A percentile compares a stretch with the other conserved stretches of the same genome.
Conservation (phyloP, 2,329 filamentous ascomycete genomes). For the Fusarium sp. region DNA sequence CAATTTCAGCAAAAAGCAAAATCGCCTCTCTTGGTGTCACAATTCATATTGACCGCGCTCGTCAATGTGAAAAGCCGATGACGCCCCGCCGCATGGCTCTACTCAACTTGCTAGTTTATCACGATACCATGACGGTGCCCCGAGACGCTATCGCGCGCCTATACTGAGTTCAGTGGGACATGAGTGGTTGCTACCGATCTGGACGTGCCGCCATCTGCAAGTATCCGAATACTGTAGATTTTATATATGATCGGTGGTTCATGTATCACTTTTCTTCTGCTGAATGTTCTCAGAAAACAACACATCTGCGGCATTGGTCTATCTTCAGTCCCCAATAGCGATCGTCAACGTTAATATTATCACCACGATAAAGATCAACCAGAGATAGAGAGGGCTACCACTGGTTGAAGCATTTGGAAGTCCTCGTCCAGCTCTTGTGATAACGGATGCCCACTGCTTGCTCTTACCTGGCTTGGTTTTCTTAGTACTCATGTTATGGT, state of each 20-base stretch:
- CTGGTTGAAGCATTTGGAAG: slow-evolving; percentile 1
- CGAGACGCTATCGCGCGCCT: slow-evolving; percentile 17
- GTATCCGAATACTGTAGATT: slow-evolving; percentile 25
- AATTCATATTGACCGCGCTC: slow-evolving; percentile 2
- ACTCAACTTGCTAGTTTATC: slow-evolving; percentile 6
- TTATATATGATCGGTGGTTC: slow-evolving; percentile 10
- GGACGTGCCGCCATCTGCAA: slow-evolving; percentile 18
- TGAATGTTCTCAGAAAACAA: slow-evolving; percentile 7
- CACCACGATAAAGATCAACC: slow-evolving; percentile 22
- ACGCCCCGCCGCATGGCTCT: slow-evolving; percentile 27
- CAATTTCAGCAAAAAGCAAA: slow-evolving; percentile 36
- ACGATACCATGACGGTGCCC: slow-evolving; percentile 17
- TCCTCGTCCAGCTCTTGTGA: slow-evolving; percentile 6
- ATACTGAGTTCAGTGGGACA: slow-evolving; percentile 9
- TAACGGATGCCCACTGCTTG: not conserved
- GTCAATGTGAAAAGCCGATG: slow-evolving; percentile 27
- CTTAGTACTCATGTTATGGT: slow-evolving; percentile 1
- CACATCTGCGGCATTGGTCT: slow-evolving; percentile 3
- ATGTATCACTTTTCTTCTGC: not conserved
- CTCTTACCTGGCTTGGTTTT: slow-evolving; percentile 3
- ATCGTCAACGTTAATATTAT: slow-evolving; percentile 10
- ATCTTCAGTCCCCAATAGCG: slow-evolving; percentile 6
- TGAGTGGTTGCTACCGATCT: slow-evolving; percentile 25
- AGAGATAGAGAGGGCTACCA: slow-evolving; percentile 5
- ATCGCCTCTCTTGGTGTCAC: slow-evolving; percentile 23